Evolutionary conservation across 2,329 filamentous ascomycete genomes (phyloP), one percentile per base, ranked within the genome.

Genomic region (Tolypocladium amazonense): DNA sequence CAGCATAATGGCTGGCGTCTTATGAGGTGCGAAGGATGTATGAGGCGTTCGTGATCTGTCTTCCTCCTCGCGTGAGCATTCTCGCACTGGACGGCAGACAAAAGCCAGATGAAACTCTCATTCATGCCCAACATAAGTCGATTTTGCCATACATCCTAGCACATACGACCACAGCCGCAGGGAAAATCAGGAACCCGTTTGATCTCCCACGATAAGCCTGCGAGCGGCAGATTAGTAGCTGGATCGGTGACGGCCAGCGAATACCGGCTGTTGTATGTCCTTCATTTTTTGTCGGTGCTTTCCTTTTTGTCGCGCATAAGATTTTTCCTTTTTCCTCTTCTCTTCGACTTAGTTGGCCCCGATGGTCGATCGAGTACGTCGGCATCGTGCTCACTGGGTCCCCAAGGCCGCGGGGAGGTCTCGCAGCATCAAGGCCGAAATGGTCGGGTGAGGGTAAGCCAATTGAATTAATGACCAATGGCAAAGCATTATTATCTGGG

Each of bases 251-350:
- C n/a, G n/a, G n/a, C n/a, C n/a, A n/a, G n/a, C n/a, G n/a, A n/a
- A n/a, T 61, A 57, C 60, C 60, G 50, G 58, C 61, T 64, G 61
- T 60, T 59, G 63, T 64, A 63, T 63, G 62, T 62, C 56, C 54
- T 33, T 33, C 4, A 12, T 33, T 50, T 52, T 52, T 52, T 33
- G 25, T 8, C 18, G 8, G 8, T 14, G 9, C 23, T 9, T 23
- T 12, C 47, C 27, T 52, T 50, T 27, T 33, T 33, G 4, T 33
- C 30, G 30, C 30, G 30, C 30, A 33, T 33, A 33, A 8, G 4
- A 4, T 33, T 56, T 41, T 2, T 33, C 14, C 14, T 8, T 15
- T 25, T 11, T 43, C 1, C 20, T 43, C 15, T 4, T 20, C 12
- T 37, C n/a, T 12, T 18, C 5, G n/a, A 3, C 37, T 55, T 50